A percentile compares a stretch with the other conserved stretches of the same genome.
phyloP scores from a whole-genome alignment of 352 stramenopile species.

The Phytophthora multivora region DNA sequence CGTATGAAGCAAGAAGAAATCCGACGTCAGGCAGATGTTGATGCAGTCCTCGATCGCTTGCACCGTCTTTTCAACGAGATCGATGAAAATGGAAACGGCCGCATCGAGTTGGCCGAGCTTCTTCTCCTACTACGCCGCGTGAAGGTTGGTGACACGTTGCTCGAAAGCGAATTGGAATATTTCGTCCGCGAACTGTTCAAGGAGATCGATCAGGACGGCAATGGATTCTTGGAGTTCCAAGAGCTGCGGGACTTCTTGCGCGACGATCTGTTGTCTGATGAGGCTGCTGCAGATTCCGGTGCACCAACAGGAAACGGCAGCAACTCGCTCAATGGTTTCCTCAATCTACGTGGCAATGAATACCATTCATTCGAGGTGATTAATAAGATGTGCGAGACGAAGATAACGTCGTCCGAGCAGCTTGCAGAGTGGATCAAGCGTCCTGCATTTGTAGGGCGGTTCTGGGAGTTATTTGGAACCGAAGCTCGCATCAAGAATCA shows the following conservation, averaged over 20 bases:
- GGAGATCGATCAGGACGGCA: slow-evolving; percentile 93
- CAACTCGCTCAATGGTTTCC: slow-evolving; percentile 53
- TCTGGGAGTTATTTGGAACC: slow-evolving; percentile 68
- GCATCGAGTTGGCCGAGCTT: slow-evolving; percentile 69
- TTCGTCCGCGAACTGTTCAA: slow-evolving; percentile 75
- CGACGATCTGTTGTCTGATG: slow-evolving; percentile 49
- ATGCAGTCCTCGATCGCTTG: slow-evolving; percentile 55
- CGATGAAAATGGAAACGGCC: slow-evolving; percentile 67
- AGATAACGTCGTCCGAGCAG: slow-evolving; percentile 49
- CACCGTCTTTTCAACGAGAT: slow-evolving; percentile 77
- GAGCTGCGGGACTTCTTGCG: slow-evolving; percentile 89
- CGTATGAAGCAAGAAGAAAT: slow-evolving; percentile 59
- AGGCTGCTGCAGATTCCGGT: slow-evolving; percentile 19
- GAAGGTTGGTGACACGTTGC: slow-evolving; percentile 65
- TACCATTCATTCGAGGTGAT: slow-evolving; percentile 70
- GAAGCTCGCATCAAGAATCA: slow-evolving; percentile 57
- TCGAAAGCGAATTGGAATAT: slow-evolving; percentile 68
- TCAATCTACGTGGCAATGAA: slow-evolving; percentile 73
- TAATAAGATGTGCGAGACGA: slow-evolving; percentile 61
- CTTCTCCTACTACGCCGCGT: slow-evolving; percentile 63
- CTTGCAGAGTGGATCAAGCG: slow-evolving; percentile 56
- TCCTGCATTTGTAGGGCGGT: slow-evolving; percentile 49
- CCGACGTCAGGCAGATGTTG: slow-evolving; percentile 55
- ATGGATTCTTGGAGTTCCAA: slow-evolving; percentile 94
- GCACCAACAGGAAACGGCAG: slow-evolving; percentile 36